Percentiles rank a stretch among this genome's conserved stretches.
Evolutionary conservation across 1,284 basidiomycete genomes (phyloP).

Genomic region (Mycosarcoma maydis): DNA sequence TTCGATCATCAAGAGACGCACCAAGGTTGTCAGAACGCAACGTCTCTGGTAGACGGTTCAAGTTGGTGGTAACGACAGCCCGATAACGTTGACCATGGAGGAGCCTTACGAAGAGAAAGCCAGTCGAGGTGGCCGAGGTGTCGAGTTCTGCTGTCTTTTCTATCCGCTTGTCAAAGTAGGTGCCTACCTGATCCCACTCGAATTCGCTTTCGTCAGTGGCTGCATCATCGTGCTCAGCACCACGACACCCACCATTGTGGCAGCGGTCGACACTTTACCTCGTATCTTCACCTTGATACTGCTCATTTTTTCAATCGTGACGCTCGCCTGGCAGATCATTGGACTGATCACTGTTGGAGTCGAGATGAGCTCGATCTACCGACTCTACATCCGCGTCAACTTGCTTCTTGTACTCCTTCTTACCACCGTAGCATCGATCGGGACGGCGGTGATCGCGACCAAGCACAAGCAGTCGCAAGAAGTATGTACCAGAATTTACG

Average conservation of each 20-base stretch:
- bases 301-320: constrained; percentile 23
- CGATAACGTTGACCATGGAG: constrained; percentile 14
- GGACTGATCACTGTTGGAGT: constrained; percentile 30
- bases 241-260: constrained; percentile 41
- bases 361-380: constrained; percentile 41
- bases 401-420: constrained; percentile 31
- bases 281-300: constrained; percentile 19
- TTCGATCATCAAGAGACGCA: background rate
- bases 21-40: background rate
- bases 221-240: constrained; percentile 41
- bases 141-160: constrained; percentile 46
- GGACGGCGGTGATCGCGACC: constrained; percentile 30
- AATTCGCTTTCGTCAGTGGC: constrained; percentile 41
- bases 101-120: background rate
- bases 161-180: constrained; percentile 50
- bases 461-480: constrained; percentile 34
- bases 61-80: background rate
- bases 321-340: constrained; percentile 39
- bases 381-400: constrained; percentile 49
- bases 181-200: constrained; percentile 45
- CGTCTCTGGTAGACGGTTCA: constrained; percentile 19
- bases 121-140: constrained; percentile 13
- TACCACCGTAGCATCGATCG: constrained; percentile 16
- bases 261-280: constrained; percentile 35
- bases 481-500: constrained; percentile 42